These are phyloP conservation scores for Paracoccidioides lutzii DNA, from an alignment of 2,329 filamentous ascomycete species.

Conservation along the genomic window DNA sequence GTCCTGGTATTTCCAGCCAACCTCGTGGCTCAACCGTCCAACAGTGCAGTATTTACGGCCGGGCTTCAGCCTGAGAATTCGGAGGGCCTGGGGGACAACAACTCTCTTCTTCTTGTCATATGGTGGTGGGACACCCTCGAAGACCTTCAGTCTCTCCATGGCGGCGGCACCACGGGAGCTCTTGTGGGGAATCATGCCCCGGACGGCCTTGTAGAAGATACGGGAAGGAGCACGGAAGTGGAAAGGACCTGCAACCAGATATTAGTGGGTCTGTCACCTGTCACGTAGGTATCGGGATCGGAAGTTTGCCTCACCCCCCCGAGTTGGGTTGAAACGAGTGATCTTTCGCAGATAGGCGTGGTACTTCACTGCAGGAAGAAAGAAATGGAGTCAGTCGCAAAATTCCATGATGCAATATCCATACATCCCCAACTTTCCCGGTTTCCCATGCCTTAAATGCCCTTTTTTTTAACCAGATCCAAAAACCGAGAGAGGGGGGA, in stretches of 20 bases:
- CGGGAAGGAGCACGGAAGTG: slow-evolving; percentile 98
- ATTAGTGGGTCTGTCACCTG: slow-evolving; percentile 6
- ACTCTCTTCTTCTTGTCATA: slow-evolving; percentile 99
- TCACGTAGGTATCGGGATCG: not conserved
- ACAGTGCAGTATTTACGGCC: slow-evolving; percentile 99
- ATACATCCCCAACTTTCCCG: not conserved
- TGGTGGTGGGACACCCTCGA: slow-evolving; percentile 96
- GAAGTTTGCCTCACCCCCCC: slow-evolving; percentile 60
- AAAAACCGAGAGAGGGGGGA: slow-evolving; percentile 10
- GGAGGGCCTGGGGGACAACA: slow-evolving; percentile 95
- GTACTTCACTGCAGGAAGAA: slow-evolving; percentile 77
- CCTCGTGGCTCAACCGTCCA: slow-evolving; percentile 93
- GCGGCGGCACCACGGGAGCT: slow-evolving; percentile 93
- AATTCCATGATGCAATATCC: not conserved
- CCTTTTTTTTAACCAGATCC: slow-evolving; percentile 7
- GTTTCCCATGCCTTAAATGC: slow-evolving; percentile 8
- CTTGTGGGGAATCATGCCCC: slow-evolving; percentile 99
- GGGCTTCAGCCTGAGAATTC: slow-evolving; percentile 92
- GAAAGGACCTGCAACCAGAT: slow-evolving; percentile 63
- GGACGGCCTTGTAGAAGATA: slow-evolving; percentile 99
- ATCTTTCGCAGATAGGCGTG: slow-evolving; percentile 99
- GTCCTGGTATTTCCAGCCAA: slow-evolving; percentile 99
- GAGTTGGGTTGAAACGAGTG: slow-evolving; percentile 98
- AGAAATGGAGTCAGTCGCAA: slow-evolving; percentile 34
- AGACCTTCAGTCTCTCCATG: slow-evolving; percentile 97